These are phyloP conservation scores for Mitragyna speciosa DNA, from an alignment of 257 asterid genomes.

Conservation along the genomic window DNA sequence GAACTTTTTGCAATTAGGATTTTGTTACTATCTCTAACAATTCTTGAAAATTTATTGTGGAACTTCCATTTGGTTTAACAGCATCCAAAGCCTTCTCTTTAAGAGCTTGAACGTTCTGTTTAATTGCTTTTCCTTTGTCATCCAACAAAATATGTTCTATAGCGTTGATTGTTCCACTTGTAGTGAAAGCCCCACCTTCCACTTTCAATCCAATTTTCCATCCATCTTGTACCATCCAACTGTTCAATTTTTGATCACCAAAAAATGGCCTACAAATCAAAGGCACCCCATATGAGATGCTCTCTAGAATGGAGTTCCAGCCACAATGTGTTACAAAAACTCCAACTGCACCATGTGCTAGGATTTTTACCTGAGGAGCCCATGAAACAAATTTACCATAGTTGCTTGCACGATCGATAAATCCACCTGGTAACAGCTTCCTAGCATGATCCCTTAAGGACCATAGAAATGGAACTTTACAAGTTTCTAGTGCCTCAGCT, in stretches of 20 bases:
- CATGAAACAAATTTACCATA: conserved; percentile 29
- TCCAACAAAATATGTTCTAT: conserved; percentile 1
- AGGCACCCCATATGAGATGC: conserved; percentile 54
- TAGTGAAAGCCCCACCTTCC: conserved; percentile 8
- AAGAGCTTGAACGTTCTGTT: conserved; percentile 5
- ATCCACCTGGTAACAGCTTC: conserved; percentile 48
- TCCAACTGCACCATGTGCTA: conserved; percentile 42
- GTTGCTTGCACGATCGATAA: conserved; percentile 38
- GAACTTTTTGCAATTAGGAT: background rate
- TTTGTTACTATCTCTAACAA: background rate
- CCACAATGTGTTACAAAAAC: conserved; percentile 74
- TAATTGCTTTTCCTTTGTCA: conserved; percentile 10
- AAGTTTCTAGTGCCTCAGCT: conserved; percentile 12
- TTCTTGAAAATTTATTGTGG: conserved; percentile 1
- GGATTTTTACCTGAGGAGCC: conserved; percentile 65
- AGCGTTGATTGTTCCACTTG: conserved; percentile 11
- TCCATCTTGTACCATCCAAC: conserved; percentile 40
- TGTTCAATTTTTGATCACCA: conserved; percentile 61
- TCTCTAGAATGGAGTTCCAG: conserved; percentile 69
- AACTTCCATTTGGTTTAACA: conserved; percentile 15
- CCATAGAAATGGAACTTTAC: conserved; percentile 9
- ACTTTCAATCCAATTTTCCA: conserved; percentile 14
- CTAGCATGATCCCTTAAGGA: conserved; percentile 12
- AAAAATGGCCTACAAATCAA: conserved; percentile 71
- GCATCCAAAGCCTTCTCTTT: conserved; percentile 4